Evolutionary conservation across 23 red algal genomes (phyloP).

Genomic region (Cyanidiococcus yangmingshanensis): DNA sequence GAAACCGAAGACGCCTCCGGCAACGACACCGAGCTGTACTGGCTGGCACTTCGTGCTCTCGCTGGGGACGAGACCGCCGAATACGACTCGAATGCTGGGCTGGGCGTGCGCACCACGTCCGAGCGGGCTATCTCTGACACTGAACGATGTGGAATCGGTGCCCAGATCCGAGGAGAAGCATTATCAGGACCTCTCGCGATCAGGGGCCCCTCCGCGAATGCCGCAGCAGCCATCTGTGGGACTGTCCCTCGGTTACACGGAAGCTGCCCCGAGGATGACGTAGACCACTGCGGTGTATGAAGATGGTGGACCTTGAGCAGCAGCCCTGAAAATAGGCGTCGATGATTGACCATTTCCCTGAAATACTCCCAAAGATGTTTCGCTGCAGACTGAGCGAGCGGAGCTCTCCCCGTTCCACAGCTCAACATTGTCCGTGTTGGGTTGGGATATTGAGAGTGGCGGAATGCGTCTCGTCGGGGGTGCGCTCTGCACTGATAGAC

Average conservation of each 20-base stretch:
- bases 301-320: too few relatives aligned
- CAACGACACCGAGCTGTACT: constrained; percentile 1
- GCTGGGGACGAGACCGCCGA: constrained; percentile 6
- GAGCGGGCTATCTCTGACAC: not conserved
- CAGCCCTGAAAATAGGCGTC: too few relatives aligned
- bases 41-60: constrained; percentile 6
- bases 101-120: constrained; percentile 6
- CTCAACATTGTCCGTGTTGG: not conserved
- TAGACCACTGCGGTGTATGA: too few relatives aligned
- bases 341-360: too few relatives aligned
- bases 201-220: too few relatives aligned
- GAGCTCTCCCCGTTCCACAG: not conserved
- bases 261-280: too few relatives aligned
- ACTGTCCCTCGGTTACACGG: too few relatives aligned
- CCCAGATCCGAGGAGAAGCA: not conserved
- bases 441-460: not conserved
- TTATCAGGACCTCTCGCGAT: too few relatives aligned
- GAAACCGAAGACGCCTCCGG: not conserved
- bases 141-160: constrained; percentile 4
- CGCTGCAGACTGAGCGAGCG: not conserved
- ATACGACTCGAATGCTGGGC: not conserved
- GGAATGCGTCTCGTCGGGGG: not conserved
- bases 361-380: too few relatives aligned
- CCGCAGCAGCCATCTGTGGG: too few relatives aligned
- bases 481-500: not conserved